Evolutionary conservation across 1,284 basidiomycete genomes (phyloP).

Genomic region (Marasmius tenuissimus): DNA sequence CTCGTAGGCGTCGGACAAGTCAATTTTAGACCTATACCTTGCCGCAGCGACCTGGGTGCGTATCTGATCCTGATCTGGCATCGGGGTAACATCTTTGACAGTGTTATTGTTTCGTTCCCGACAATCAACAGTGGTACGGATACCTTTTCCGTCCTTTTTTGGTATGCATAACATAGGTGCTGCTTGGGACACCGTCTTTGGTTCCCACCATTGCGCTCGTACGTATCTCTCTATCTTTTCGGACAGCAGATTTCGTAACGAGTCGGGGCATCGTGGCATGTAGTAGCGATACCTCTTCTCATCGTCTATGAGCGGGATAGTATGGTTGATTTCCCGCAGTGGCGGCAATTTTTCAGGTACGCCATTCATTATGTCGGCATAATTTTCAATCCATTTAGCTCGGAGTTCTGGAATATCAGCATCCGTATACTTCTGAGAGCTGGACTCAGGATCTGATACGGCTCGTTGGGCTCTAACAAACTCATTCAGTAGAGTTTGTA

Average conservation of each 20-base stretch:
- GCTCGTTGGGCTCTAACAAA: not conserved
- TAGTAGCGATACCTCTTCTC: constrained; percentile 22
- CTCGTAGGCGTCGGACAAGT: constrained; percentile 33
- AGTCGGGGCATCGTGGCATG: constrained; percentile 25
- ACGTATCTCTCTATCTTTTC: constrained; percentile 29
- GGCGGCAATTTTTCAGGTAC: not conserved
- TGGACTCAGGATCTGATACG: not conserved
- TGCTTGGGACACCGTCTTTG: too few species aligned
- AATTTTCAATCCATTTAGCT: not conserved
- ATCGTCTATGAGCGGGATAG: constrained; percentile 28
- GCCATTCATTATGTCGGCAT: not conserved
- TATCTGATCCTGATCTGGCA: constrained; percentile 37
- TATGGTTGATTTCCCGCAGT: constrained; percentile 16
- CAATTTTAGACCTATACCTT: constrained; percentile 28
- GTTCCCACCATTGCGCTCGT: too few species aligned
- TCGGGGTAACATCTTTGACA: constrained; percentile 32
- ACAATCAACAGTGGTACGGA: too few species aligned
- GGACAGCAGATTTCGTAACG: constrained; percentile 20
- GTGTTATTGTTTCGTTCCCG: constrained; percentile 37
- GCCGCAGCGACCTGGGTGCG: constrained; percentile 25
- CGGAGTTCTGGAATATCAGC: not conserved
- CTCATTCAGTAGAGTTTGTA: not conserved
- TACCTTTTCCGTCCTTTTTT: too few species aligned
- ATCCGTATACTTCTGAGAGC: not conserved
- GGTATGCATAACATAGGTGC: too few species aligned